phyloP scores from a whole-genome alignment of 768 basidiomycete species.

The Mycena olivaceomarginata region DNA sequence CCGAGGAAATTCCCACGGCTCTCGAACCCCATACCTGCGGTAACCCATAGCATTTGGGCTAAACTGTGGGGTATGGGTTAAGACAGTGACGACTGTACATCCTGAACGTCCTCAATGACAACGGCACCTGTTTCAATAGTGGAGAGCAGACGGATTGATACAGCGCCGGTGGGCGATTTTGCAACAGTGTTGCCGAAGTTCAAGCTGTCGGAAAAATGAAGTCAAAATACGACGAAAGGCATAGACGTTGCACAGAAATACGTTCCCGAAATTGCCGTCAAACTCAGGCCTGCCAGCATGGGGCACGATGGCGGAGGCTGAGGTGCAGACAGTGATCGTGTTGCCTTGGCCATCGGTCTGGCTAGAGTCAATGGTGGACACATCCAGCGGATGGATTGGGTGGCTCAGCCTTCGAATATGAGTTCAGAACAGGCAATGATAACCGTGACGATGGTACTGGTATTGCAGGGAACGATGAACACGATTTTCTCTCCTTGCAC shows the following conservation, averaged over 20 bases:
- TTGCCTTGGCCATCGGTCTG: background rate
- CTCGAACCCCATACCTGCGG: no score
- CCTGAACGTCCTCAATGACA: background rate
- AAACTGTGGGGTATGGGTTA: no score
- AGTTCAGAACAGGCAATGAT: background rate
- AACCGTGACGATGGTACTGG: constrained; percentile 10
- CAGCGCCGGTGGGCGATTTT: background rate
- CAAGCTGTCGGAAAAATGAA: background rate
- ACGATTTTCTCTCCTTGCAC: background rate
- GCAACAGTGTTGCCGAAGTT: constrained; percentile 14
- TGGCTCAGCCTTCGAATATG: background rate
- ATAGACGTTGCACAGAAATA: constrained; percentile 17
- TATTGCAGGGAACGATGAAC: constrained; percentile 29
- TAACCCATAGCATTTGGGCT: no score
- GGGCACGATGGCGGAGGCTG: background rate
- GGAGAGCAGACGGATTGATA: constrained; percentile 7
- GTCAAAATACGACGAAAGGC: background rate
- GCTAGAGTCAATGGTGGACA: background rate
- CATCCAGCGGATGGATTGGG: constrained; percentile 25
- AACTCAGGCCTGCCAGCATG: background rate
- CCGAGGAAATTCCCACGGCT: no score
- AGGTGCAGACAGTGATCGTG: background rate
- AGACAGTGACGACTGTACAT: no score
- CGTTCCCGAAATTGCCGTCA: background rate
- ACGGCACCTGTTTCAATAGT: background rate